Evolutionary conservation across 768 basidiomycete genomes (phyloP).

Genomic region (Lentinus brumalis): DNA sequence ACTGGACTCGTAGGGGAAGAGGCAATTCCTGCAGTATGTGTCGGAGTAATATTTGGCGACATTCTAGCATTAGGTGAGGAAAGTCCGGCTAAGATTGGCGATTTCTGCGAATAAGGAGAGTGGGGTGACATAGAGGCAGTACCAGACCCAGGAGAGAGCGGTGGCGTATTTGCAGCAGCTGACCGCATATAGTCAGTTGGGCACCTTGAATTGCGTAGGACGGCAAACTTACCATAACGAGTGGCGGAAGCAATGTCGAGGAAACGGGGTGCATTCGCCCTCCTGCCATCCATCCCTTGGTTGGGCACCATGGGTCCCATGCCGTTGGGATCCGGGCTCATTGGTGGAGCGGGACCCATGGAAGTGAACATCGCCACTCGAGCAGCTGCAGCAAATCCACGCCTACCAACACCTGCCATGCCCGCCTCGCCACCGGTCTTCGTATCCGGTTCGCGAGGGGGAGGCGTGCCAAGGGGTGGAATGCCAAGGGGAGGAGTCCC

Average conservation of each 20-base stretch:
- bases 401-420: conserved; percentile 89
- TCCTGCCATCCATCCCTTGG: conserved; percentile 33
- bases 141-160: conserved; percentile 29
- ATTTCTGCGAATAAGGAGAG: conserved; percentile 27
- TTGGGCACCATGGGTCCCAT: conserved; percentile 9
- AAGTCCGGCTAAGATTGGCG: conserved; percentile 23
- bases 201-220: no score
- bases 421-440: conserved; percentile 75
- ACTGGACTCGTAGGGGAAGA: conserved; percentile 22
- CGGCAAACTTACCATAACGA: conserved; percentile 25
- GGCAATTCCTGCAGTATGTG: conserved; percentile 14
- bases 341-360: conserved; percentile 10
- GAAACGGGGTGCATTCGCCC: conserved; percentile 35
- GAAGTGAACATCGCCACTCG: conserved; percentile 56
- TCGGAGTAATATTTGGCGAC: conserved; percentile 22
- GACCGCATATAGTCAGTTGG: neutral
- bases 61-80: conserved; percentile 19
- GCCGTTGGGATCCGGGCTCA: conserved; percentile 6
- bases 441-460: conserved; percentile 53
- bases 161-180: conserved; percentile 27
- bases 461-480: conserved; percentile 12
- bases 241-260: conserved; percentile 31
- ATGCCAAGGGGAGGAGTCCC: neutral
- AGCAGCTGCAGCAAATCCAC: conserved; percentile 78
- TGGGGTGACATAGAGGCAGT: conserved; percentile 30